phyloP scores from a whole-genome alignment of 371 early-diverging fungal genomes.

The Mucor saturninus region DNA sequence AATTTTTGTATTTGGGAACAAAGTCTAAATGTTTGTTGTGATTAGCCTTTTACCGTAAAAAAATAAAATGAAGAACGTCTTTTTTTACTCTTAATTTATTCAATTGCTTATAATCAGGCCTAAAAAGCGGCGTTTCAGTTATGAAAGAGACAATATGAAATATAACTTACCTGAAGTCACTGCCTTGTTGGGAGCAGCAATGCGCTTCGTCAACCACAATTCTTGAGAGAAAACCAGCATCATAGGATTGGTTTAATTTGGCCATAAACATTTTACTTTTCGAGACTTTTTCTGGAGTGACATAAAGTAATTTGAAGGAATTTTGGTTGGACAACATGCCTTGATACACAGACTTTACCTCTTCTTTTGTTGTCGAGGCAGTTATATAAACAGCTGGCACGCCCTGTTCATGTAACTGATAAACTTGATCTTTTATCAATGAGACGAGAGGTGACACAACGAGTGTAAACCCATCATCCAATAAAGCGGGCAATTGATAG shows the following conservation, averaged over 20 bases:
- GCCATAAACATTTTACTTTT: conserved; percentile 74
- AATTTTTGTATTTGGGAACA: conserved; percentile 75
- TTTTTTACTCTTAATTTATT: conserved; percentile 42
- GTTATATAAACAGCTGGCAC: conserved; percentile 75
- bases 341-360: conserved; percentile 55
- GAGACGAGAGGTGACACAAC: conserved; percentile 87
- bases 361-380: conserved; percentile 59
- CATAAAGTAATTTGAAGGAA: conserved; percentile 71
- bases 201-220: conserved; percentile 92
- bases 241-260: conserved; percentile 68
- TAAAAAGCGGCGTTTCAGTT: conserved; percentile 6
- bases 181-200: conserved; percentile 85
- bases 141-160: not conserved
- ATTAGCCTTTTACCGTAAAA: not conserved
- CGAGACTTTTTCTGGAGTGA: conserved; percentile 91
- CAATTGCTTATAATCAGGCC: conserved; percentile 51
- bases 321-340: conserved; percentile 42
- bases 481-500: conserved; percentile 86
- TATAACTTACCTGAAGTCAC: conserved; percentile 74
- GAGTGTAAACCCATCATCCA: conserved; percentile 78
- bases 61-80: not conserved
- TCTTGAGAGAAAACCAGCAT: conserved; percentile 57
- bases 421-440: conserved; percentile 86
- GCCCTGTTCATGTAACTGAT: conserved; percentile 69
- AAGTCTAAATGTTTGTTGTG: conserved; percentile 30